These are phyloP conservation scores for Kodamaea lidongshanica DNA, from an alignment of 805 yeast species.

Conservation along the genomic window DNA sequence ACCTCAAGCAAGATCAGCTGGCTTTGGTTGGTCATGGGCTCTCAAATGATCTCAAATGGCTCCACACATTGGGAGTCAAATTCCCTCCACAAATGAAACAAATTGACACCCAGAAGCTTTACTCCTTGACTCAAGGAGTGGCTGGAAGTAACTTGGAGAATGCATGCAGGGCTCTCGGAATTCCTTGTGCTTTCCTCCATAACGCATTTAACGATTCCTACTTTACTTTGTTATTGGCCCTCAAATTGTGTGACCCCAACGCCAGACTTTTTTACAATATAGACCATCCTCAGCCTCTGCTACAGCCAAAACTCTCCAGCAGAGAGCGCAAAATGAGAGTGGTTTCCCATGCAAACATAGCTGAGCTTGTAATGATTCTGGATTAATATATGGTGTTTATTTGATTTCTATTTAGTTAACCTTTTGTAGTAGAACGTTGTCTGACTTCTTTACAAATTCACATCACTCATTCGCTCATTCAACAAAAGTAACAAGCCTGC, in stretches of 20 bases:
- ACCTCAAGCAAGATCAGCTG: conserved; percentile 26
- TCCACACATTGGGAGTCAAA: conserved; percentile 39
- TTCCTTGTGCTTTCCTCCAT: conserved; percentile 58
- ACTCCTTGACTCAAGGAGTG: conserved; percentile 34
- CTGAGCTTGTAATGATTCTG: no score
- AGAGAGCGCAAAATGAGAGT: no score
- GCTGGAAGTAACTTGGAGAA: conserved; percentile 42
- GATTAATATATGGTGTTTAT: no score
- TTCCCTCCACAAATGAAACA: conserved; percentile 30
- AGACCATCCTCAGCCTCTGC: not conserved
- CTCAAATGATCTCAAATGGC: conserved; percentile 49
- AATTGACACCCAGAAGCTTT: conserved; percentile 47
- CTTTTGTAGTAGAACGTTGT: no score
- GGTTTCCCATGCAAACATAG: no score
- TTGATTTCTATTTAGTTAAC: no score
- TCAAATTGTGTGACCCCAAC: conserved; percentile 42
- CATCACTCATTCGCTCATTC: conserved; percentile 8
- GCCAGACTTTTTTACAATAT: conserved; percentile 1
- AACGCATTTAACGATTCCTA: conserved; percentile 72
- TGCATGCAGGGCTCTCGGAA: conserved; percentile 38
- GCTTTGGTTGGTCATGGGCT: conserved; percentile 58
- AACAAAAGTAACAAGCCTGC: conserved; percentile 36
- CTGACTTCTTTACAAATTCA: not conserved
- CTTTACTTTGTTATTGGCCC: conserved; percentile 48
- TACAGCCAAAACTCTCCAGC: no score